Percentiles rank a stretch among this genome's conserved stretches.
Conservation (phyloP, 2,329 filamentous ascomycete genomes). For the Nothophoma quercina region DNA sequence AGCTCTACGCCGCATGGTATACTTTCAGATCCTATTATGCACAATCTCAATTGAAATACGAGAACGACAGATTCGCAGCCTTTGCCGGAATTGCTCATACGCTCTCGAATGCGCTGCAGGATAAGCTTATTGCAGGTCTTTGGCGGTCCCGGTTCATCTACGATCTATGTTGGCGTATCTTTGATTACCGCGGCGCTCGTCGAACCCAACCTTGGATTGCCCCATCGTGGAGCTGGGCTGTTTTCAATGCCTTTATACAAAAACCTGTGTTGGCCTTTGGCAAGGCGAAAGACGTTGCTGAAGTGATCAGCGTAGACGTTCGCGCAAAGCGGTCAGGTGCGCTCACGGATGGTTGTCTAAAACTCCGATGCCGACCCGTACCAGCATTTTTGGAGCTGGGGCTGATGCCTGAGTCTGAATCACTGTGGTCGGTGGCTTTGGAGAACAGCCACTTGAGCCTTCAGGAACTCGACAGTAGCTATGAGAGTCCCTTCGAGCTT, state of each 20-base stretch:
- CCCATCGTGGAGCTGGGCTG: conserved; percentile 5
- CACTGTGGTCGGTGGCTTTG: too few species aligned
- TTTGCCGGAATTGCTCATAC: neutral
- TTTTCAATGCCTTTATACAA: too few species aligned
- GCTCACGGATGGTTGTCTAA: neutral
- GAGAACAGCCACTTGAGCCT: too few species aligned
- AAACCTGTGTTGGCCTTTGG: too few species aligned
- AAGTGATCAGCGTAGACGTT: neutral
- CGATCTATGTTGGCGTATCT: neutral
- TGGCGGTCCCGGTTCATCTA: neutral
- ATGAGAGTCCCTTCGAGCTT: too few species aligned
- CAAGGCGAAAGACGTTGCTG: too few species aligned
- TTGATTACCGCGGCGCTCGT: neutral
- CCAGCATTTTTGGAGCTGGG: too few species aligned
- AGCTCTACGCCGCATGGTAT: too few species aligned
- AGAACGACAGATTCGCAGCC: neutral
- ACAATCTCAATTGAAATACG: neutral
- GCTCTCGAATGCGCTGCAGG: neutral
- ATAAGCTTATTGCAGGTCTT: neutral
- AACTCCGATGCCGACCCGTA: neutral
- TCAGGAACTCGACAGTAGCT: too few species aligned
- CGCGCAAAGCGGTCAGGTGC: neutral
- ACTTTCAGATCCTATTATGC: neutral
- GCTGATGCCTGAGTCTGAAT: too few species aligned
- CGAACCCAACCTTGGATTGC: neutral